Evolutionary conservation across 2,329 filamentous ascomycete genomes (phyloP).

Genomic region (Capronia coronata): DNA sequence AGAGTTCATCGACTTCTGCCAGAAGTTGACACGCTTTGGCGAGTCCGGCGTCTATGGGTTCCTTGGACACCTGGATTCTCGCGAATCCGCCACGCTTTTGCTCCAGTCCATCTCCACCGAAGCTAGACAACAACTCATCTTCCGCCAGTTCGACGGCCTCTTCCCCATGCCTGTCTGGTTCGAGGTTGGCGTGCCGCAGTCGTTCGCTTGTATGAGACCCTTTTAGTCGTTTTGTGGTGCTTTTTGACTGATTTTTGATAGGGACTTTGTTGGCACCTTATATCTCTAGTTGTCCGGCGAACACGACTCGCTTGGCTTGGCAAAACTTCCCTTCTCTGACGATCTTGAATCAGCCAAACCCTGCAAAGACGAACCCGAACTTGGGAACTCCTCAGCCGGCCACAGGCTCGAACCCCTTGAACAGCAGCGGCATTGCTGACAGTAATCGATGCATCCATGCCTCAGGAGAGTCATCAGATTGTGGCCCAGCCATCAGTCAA

Average conservation of each 20-base stretch:
- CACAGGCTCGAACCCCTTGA: slow-evolving; percentile 33
- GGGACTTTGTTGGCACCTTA: slow-evolving; percentile 58
- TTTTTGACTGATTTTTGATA: not conserved
- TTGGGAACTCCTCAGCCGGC: slow-evolving; percentile 10
- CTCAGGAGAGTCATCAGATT: slow-evolving; percentile 46
- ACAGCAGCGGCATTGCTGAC: slow-evolving; percentile 35
- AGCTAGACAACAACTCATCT: slow-evolving; percentile 75
- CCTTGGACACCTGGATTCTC: slow-evolving; percentile 67
- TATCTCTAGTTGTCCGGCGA: slow-evolving; percentile 66
- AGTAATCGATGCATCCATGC: slow-evolving; percentile 53
- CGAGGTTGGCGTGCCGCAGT: slow-evolving; percentile 70
- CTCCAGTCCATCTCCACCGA: slow-evolving; percentile 67
- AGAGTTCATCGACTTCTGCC: slow-evolving; percentile 72
- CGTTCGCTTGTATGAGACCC: slow-evolving; percentile 71
- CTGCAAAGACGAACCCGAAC: slow-evolving; percentile 45
- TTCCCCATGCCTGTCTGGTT: slow-evolving; percentile 83
- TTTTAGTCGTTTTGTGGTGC: not conserved
- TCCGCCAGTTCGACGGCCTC: slow-evolving; percentile 73
- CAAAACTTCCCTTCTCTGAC: slow-evolving; percentile 72
- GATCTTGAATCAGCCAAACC: slow-evolving; percentile 62
- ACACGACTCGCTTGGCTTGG: slow-evolving; percentile 71
- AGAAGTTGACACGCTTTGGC: slow-evolving; percentile 76
- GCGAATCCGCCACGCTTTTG: slow-evolving; percentile 65
- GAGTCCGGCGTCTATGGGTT: slow-evolving; percentile 78
- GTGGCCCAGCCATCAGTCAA: slow-evolving; percentile 57